These are phyloP conservation scores for Claviceps purpurea DNA, from an alignment of 2,329 filamentous ascomycete species.

Conservation along the genomic window DNA sequence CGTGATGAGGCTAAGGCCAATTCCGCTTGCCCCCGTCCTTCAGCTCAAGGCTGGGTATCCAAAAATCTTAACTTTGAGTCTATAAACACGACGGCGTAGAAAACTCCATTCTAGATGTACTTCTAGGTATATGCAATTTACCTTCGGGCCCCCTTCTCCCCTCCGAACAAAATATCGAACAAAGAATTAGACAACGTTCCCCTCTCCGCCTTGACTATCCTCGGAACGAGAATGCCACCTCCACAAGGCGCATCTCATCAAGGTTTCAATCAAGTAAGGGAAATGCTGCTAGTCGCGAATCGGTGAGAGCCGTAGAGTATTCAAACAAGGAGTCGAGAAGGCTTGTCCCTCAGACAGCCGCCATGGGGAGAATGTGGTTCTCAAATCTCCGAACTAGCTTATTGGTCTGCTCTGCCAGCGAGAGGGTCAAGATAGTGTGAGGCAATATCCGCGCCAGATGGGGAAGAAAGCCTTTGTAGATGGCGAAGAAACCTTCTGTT, in stretches of 20 bases:
- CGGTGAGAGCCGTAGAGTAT: neutral
- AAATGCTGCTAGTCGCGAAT: too few relatives aligned
- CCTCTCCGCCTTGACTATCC: neutral
- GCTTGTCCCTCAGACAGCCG: conserved; percentile 15
- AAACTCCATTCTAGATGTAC: conserved; percentile 8
- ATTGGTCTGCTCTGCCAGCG: conserved; percentile 91
- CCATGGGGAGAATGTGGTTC: conserved; percentile 35
- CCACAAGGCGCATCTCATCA: too few relatives aligned
- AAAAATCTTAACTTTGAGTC: neutral
- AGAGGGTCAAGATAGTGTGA: conserved; percentile 88
- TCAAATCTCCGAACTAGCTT: conserved; percentile 79
- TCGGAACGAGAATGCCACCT: neutral
- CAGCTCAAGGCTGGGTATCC: neutral
- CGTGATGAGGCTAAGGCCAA: neutral
- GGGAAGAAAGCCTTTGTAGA: conserved; percentile 96
- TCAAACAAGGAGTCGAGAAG: neutral
- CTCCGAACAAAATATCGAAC: neutral
- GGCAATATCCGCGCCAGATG: conserved; percentile 89
- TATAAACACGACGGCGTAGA: neutral
- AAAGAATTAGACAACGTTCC: neutral
- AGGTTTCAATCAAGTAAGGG: too few relatives aligned
- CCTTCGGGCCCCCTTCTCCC: neutral
- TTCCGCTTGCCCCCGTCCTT: neutral
- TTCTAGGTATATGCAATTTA: conserved; percentile 5
- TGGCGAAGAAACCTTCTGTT: conserved; percentile 80